Conservation (phyloP, 2,329 filamentous ascomycete species). For the Neonectria sp. region DNA sequence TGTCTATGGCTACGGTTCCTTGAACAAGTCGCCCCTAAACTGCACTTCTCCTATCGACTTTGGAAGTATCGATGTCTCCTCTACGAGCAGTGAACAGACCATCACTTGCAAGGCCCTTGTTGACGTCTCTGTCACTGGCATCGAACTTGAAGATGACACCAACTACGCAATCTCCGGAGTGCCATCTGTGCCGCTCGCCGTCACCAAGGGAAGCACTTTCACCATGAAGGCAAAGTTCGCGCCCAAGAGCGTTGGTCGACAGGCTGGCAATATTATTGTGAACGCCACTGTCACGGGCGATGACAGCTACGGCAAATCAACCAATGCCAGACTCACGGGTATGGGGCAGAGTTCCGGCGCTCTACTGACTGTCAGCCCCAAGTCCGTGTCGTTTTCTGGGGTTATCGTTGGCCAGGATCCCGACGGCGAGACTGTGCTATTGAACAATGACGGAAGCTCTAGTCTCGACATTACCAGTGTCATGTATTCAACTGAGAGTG, state of each 20-base stretch:
- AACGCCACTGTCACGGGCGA: constrained; percentile 62
- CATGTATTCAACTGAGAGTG: constrained; percentile 59
- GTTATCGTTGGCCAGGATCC: constrained; percentile 61
- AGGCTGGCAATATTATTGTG: constrained; percentile 64
- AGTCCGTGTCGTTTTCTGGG: constrained; percentile 64
- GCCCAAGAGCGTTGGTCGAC: constrained; percentile 58
- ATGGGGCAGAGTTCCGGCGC: constrained; percentile 62
- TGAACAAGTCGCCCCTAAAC: constrained; percentile 67
- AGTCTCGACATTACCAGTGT: constrained; percentile 61
- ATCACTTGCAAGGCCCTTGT: constrained; percentile 66
- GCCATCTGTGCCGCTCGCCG: constrained; percentile 49
- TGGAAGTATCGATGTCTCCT: constrained; percentile 60
- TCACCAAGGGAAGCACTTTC: constrained; percentile 57
- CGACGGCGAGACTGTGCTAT: constrained; percentile 60
- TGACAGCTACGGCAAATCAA: constrained; percentile 61
- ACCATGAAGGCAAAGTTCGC: constrained; percentile 61
- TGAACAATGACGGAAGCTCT: constrained; percentile 66
- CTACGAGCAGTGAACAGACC: constrained; percentile 41
- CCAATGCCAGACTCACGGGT: constrained; percentile 64
- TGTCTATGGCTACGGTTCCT: constrained; percentile 70
- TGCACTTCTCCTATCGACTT: constrained; percentile 67
- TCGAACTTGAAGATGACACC: constrained; percentile 52
- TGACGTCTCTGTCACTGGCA: constrained; percentile 57
- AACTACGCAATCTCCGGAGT: constrained; percentile 56
- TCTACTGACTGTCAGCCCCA: constrained; percentile 63